phyloP scores from a whole-genome alignment of 225 moss, liverwort and hornwort species.

The Polytrichum formosum region DNA sequence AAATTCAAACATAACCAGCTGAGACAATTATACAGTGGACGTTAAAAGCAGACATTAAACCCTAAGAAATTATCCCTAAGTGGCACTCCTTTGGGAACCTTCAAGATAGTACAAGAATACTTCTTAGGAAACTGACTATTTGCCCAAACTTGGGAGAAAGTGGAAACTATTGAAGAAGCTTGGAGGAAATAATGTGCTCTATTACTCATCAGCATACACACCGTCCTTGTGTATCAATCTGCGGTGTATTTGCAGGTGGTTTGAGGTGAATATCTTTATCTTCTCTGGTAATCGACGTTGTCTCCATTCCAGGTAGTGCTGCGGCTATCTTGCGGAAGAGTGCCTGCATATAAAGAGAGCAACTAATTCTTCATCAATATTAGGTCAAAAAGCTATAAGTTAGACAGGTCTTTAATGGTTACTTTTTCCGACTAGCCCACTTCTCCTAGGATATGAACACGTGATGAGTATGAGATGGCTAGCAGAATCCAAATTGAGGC shows the following conservation, averaged over 20 bases:
- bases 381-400: too few species aligned
- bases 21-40: neutral
- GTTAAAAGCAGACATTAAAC: neutral
- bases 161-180: slow-evolving; percentile 4
- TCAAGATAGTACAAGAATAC: slow-evolving; percentile 26
- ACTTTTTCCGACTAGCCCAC: too few species aligned
- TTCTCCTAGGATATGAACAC: too few species aligned
- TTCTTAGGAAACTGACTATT: neutral
- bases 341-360: slow-evolving; percentile 42
- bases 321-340: slow-evolving; percentile 95
- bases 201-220: slow-evolving; percentile 58
- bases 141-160: neutral
- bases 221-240: slow-evolving; percentile 46
- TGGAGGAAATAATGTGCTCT: slow-evolving; percentile 4
- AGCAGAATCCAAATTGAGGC: too few species aligned
- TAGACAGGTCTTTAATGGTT: too few species aligned
- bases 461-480: too few species aligned
- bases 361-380: neutral
- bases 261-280: slow-evolving; percentile 74
- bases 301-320: slow-evolving; percentile 97
- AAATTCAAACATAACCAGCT: neutral
- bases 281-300: slow-evolving; percentile 81
- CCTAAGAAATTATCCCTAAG: slow-evolving; percentile 6
- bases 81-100: slow-evolving; percentile 8
- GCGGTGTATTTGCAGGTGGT: slow-evolving; percentile 49